Percentiles rank a stretch among this genome's conserved stretches.
These are phyloP conservation scores for Wickerhamomyces sp. DNA, from an alignment of 1,139 yeast genomes.

Conservation along the genomic window DNA sequence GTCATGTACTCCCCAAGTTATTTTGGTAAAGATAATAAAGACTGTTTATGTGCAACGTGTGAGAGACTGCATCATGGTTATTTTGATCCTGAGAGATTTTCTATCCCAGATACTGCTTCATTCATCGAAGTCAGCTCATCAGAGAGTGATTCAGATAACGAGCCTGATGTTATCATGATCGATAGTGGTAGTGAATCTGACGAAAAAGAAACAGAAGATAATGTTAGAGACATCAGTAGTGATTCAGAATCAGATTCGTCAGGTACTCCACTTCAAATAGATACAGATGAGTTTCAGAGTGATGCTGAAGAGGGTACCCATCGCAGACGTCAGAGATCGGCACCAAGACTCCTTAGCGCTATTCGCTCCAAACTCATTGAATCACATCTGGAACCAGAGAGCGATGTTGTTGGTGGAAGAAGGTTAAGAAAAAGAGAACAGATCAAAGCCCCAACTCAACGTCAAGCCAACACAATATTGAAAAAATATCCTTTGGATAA, in stretches of 20 bases:
- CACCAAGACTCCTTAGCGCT: not conserved
- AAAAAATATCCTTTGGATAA: slow-evolving; percentile 13
- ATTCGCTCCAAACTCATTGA: not conserved
- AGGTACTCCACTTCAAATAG: not conserved
- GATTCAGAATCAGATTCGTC: not conserved
- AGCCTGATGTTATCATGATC: slow-evolving; percentile 3
- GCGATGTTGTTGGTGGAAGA: slow-evolving; percentile 12
- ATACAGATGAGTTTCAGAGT: not conserved
- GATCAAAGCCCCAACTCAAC: not conserved
- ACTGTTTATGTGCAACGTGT: slow-evolving; percentile 42
- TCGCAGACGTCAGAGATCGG: not conserved
- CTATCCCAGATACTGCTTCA: slow-evolving; percentile 6
- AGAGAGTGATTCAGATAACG: slow-evolving; percentile 5
- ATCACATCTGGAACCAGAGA: slow-evolving; percentile 3
- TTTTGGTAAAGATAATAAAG: slow-evolving; percentile 37
- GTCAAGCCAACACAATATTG: slow-evolving; percentile 3
- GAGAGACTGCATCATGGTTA: slow-evolving; percentile 29
- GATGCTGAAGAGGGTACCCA: not conserved
- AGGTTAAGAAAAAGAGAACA: slow-evolving; percentile 13
- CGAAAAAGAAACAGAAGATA: not conserved
- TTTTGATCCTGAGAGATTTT: slow-evolving; percentile 11
- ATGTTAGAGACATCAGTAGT: not conserved
- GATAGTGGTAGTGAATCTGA: slow-evolving; percentile 1
- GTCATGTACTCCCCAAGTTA: slow-evolving; percentile 38
- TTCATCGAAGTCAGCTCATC: slow-evolving; percentile 8